Conservation (phyloP, 805 yeast species). For the Metschnikowia lochheadii region DNA sequence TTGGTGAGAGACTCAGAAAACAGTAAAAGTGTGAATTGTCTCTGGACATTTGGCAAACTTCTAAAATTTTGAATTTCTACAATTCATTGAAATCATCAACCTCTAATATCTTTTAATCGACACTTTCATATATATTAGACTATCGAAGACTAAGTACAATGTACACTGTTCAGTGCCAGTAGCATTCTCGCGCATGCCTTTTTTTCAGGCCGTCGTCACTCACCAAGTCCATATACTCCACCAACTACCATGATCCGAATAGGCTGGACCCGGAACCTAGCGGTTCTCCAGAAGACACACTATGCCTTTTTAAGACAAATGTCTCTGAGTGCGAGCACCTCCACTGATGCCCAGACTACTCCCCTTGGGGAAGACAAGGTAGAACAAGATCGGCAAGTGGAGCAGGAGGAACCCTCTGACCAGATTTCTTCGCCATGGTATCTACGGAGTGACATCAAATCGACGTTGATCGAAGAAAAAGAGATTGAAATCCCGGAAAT, state of each 20-base stretch:
- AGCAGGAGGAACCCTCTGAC: background rate
- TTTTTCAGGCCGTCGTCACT: background rate
- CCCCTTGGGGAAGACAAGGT: background rate
- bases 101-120: no score
- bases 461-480: constrained; percentile 24
- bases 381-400: background rate
- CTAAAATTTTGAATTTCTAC: no score
- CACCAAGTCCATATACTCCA: background rate
- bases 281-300: background rate
- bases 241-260: background rate
- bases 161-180: background rate
- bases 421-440: constrained; percentile 53
- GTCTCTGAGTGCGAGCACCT: background rate
- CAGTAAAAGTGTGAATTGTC: no score
- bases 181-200: constrained; percentile 1
- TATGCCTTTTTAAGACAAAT: background rate
- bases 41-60: no score
- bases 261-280: background rate
- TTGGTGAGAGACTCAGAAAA: no score
- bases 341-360: background rate
- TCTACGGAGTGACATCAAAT: constrained; percentile 41
- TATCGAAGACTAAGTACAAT: no score
- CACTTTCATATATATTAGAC: no score
- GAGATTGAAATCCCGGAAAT: constrained; percentile 45
- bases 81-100: no score